A percentile compares a stretch with the other conserved stretches of the same genome.
These are phyloP conservation scores for Cicer pinnatifidum DNA, from an alignment of 306 rosid species.

Conservation along the genomic window DNA sequence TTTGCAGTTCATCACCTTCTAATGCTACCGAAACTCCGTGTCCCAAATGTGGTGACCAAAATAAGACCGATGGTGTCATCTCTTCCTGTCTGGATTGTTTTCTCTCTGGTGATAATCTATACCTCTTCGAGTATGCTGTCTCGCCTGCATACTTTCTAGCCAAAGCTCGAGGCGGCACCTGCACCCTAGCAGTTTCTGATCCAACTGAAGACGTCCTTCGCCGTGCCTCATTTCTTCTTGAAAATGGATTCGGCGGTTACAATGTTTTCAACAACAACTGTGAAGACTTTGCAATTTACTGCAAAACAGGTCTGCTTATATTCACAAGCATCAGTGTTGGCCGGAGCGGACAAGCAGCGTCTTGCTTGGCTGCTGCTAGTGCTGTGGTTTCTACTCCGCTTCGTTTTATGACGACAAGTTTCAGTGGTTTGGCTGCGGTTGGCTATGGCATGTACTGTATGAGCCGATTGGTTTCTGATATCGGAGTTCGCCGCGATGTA, in stretches of 20 bases:
- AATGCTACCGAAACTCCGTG: constrained; percentile 59
- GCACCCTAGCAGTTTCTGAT: constrained; percentile 71
- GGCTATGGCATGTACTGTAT: constrained; percentile 62
- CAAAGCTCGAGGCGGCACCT: constrained; percentile 88
- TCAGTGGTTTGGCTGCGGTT: constrained; percentile 57
- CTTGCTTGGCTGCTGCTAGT: constrained; percentile 62
- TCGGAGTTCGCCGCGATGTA: constrained; percentile 72
- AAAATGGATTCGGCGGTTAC: constrained; percentile 77
- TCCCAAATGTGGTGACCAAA: constrained; percentile 67
- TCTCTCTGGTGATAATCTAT: constrained; percentile 68
- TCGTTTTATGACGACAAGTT: constrained; percentile 62
- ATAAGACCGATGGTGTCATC: constrained; percentile 61
- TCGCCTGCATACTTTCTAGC: constrained; percentile 57
- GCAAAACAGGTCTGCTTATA: constrained; percentile 85
- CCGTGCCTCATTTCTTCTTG: constrained; percentile 73
- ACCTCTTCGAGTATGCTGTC: constrained; percentile 74
- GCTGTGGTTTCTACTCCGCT: constrained; percentile 62
- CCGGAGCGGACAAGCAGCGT: constrained; percentile 75
- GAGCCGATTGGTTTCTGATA: constrained; percentile 65
- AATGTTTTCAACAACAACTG: constrained; percentile 74
- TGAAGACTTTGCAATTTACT: constrained; percentile 86
- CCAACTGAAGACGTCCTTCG: constrained; percentile 60
- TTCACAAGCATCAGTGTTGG: constrained; percentile 62
- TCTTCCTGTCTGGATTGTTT: constrained; percentile 89
- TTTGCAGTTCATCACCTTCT: constrained; percentile 65